These are phyloP conservation scores for Calvatia gigantea DNA, from an alignment of 768 basidiomycete species.

Conservation along the genomic window DNA sequence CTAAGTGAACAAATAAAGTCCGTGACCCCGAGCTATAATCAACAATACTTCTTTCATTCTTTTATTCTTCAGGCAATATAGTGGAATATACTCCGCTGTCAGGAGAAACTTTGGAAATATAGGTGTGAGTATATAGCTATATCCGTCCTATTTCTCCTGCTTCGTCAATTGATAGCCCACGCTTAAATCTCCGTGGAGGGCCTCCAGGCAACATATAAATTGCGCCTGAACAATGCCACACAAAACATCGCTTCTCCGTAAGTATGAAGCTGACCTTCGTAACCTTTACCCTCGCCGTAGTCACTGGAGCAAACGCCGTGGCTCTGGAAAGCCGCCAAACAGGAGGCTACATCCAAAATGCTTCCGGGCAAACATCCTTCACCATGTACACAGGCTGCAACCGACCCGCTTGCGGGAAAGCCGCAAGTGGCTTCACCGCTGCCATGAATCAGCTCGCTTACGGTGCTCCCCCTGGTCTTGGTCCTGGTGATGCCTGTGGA, in stretches of 20 bases:
- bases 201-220: background rate
- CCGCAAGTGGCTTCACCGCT: slow-evolving; percentile 48
- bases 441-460: slow-evolving; percentile 58
- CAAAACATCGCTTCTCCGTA: background rate
- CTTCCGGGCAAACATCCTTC: slow-evolving; percentile 54
- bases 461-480: slow-evolving; percentile 44
- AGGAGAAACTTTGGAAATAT: slow-evolving; percentile 10
- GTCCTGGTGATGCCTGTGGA: slow-evolving; percentile 58
- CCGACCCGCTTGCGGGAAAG: slow-evolving; percentile 50
- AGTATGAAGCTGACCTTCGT: slow-evolving; percentile 20
- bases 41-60: background rate
- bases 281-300: slow-evolving; percentile 18
- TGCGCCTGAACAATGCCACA: no score
- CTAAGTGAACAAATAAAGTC: background rate
- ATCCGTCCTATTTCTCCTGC: background rate
- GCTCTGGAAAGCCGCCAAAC: slow-evolving; percentile 31
- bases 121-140: background rate
- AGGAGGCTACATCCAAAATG: slow-evolving; percentile 50
- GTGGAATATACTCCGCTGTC: background rate
- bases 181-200: background rate
- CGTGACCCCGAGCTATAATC: background rate
- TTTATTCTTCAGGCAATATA: no score
- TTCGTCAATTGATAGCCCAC: background rate
- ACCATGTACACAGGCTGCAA: slow-evolving; percentile 52
- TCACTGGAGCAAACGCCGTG: slow-evolving; percentile 21